Conservation (phyloP, 2,329 filamentous ascomycete species). For the Neobulgaria alba region DNA sequence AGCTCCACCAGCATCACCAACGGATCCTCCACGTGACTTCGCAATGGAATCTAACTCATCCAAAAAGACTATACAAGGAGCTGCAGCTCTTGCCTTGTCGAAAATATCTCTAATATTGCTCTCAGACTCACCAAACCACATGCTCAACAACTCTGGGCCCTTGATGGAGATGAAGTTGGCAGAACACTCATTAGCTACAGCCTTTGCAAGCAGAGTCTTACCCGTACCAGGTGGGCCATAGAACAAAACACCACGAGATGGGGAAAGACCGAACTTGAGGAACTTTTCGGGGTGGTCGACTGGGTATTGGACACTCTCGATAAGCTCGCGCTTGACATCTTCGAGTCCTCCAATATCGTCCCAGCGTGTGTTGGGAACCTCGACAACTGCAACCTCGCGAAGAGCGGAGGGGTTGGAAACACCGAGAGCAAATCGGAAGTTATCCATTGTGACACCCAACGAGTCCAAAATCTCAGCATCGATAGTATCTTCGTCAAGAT, state of each 20-base stretch:
- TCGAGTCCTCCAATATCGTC: conserved; percentile 99
- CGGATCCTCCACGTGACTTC: conserved; percentile 95
- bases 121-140: conserved; percentile 99
- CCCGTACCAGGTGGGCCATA: conserved; percentile 98
- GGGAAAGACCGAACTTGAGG: conserved; percentile 98
- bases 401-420: conserved; percentile 98
- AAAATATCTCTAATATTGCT: conserved; percentile 99
- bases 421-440: conserved; percentile 97
- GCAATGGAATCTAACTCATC: conserved; percentile 98
- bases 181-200: conserved; percentile 96
- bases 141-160: conserved; percentile 94
- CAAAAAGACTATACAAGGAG: conserved; percentile 96
- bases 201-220: conserved; percentile 99
- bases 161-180: conserved; percentile 99
- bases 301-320: conserved; percentile 97
- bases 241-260: conserved; percentile 96
- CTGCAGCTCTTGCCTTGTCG: conserved; percentile 96
- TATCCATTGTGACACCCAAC: conserved; percentile 98
- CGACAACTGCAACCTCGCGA: conserved; percentile 96
- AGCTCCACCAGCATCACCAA: conserved; percentile 93
- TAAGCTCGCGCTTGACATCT: conserved; percentile 97
- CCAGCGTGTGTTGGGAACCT: conserved; percentile 98
- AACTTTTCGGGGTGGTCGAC: conserved; percentile 99
- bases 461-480: conserved; percentile 98
- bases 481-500: conserved; percentile 97